These are phyloP conservation scores for Flaveria linearis DNA, from an alignment of 129 eudicot genomes.

Conservation along the genomic window DNA sequence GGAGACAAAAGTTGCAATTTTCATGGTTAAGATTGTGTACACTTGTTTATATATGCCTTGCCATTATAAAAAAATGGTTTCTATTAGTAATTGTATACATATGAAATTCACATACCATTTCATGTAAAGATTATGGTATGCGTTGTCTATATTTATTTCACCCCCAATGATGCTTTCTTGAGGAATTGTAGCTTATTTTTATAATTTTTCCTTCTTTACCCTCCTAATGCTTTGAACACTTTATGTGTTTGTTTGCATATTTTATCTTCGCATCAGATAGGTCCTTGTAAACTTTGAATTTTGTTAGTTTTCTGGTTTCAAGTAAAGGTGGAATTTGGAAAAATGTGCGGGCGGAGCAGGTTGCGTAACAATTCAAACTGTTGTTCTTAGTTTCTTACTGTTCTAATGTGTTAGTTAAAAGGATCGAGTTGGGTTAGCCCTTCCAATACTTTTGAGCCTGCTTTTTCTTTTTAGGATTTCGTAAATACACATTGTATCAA, in stretches of 20 bases:
- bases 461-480: not conserved
- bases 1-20: not conserved
- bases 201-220: not conserved
- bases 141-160: not conserved
- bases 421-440: not conserved
- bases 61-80: not conserved
- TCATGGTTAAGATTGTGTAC: not conserved
- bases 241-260: not conserved
- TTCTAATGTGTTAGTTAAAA: not conserved
- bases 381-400: not conserved
- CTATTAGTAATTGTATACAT: not conserved
- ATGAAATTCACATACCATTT: not conserved
- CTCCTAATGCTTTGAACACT: not conserved
- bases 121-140: not conserved
- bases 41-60: not conserved
- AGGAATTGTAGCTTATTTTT: not conserved
- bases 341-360: not conserved
- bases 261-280: not conserved
- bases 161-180: not conserved
- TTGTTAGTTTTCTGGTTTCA: not conserved
- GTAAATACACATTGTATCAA: not conserved
- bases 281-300: not conserved
- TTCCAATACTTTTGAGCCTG: not conserved
- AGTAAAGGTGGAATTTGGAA: not conserved
- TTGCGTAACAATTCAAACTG: not conserved